Evolutionary conservation across 169 alveolate species (phyloP), one percentile per base, ranked within the genome.

Genomic region (Plasmodium sp.): DNA sequence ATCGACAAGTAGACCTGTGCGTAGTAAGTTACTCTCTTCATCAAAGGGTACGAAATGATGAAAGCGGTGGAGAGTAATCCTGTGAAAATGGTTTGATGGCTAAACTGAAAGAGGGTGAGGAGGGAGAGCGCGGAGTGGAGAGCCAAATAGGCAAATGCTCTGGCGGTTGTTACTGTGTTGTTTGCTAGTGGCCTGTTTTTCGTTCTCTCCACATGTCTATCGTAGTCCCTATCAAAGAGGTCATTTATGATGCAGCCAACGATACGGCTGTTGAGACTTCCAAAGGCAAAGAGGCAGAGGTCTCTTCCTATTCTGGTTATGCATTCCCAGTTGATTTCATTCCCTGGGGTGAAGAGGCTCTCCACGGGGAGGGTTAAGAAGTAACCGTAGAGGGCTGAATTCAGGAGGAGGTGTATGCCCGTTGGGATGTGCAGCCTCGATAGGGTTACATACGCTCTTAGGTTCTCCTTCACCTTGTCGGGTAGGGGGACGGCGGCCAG

Each of bases 1-100:
- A 96, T 45, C 0, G 99, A 99, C 36, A 99, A 97, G 34, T 98
- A 97, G 0, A 98, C 86, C 93, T 98, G 98, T 2, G 99, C 99
- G 82, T 97, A 97, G 72, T 96, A 85, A 39, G 98, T 97, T 92
- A 93, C 96, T 67, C 99, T 83, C 95, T 99, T 99, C 88, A 97
- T 96, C 16, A 97, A 91, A 18, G 99, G 99, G 85, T 98, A 99
- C 14, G 97, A 36, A 16, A 96, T 93, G 10, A 97, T 98, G 1
- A 98, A 84, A 5, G 98, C n/a, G 14, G 93, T 72, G 0, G 95
- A 48, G 14, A 94, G 85, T 93, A 84, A 58, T 22, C 92, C 92
- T 41, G 62, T 43, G 39, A 36, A 45, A 36, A 81, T 62, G 54
- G 93, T 88, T 2, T 56, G 71, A 0, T 33, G 10, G 14, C 67